Percentiles rank a stretch among this genome's conserved stretches.
Conservation (phyloP, 768 basidiomycete species). For the Russula dissimulans region DNA sequence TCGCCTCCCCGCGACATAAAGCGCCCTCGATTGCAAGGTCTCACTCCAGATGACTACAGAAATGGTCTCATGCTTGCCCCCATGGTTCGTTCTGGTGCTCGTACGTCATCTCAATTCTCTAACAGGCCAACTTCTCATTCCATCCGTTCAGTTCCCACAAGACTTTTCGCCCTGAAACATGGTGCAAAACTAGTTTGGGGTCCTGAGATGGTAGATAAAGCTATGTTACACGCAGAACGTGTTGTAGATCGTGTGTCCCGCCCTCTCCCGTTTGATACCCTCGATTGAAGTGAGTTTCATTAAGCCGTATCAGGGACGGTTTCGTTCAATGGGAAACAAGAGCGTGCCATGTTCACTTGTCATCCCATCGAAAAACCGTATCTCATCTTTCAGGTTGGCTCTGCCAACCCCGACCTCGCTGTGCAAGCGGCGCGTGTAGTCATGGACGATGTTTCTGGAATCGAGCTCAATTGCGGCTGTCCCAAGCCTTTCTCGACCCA, state of each 20-base stretch:
- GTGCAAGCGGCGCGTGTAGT: slow-evolving; percentile 86
- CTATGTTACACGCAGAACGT: slow-evolving; percentile 78
- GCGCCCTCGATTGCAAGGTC: slow-evolving; percentile 24
- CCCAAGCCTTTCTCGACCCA: slow-evolving; percentile 94
- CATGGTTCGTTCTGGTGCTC: slow-evolving; percentile 91
- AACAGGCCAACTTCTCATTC: background rate
- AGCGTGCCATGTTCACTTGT: slow-evolving; percentile 73
- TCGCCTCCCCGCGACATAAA: slow-evolving; percentile 13
- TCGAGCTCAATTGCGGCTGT: slow-evolving; percentile 97
- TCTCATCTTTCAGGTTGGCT: slow-evolving; percentile 93
- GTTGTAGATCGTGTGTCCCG: slow-evolving; percentile 69
- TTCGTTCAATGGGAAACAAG: slow-evolving; percentile 74
- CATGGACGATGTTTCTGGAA: slow-evolving; percentile 79
- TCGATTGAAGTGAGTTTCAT: slow-evolving; percentile 9
- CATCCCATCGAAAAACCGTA: slow-evolving; percentile 94
- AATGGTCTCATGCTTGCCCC: slow-evolving; percentile 93
- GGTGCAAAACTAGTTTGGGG: slow-evolving; percentile 95
- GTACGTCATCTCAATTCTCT: slow-evolving; percentile 37
- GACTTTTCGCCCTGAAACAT: slow-evolving; percentile 80
- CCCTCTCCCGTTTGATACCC: background rate
- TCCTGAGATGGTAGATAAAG: slow-evolving; percentile 94
- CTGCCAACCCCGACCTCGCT: slow-evolving; percentile 80
- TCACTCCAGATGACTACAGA: slow-evolving; percentile 69
- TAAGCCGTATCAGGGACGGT: slow-evolving; percentile 82
- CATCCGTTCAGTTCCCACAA: slow-evolving; percentile 59